Conservation (phyloP, 2,329 filamentous ascomycete genomes). For the Alternaria sp. region DNA sequence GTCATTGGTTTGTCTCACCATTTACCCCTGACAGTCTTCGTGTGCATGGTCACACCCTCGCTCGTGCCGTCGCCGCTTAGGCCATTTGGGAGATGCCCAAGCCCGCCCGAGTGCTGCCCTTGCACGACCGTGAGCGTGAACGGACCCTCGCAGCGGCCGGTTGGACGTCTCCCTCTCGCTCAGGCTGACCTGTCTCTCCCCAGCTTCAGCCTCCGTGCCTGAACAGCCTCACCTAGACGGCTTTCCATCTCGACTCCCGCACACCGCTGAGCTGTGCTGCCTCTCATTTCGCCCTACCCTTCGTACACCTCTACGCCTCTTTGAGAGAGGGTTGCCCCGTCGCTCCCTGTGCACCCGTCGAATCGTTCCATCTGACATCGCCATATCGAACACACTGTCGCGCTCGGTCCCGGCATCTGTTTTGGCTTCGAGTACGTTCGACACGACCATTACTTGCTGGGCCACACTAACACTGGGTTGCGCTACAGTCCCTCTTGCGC, state of each 20-base stretch:
- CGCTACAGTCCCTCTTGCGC: slow-evolving; percentile 19
- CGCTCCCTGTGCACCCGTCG: slow-evolving; percentile 29
- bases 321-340: slow-evolving; percentile 46
- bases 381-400: slow-evolving; percentile 23
- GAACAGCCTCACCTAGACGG: slow-evolving; percentile 41
- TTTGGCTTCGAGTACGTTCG: slow-evolving; percentile 33
- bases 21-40: slow-evolving; percentile 30
- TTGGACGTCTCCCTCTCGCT: slow-evolving; percentile 33
- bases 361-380: slow-evolving; percentile 18
- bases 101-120: slow-evolving; percentile 30
- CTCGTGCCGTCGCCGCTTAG: slow-evolving; percentile 33
- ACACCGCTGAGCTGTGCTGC: slow-evolving; percentile 49
- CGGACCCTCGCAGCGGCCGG: slow-evolving; percentile 31
- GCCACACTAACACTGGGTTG: slow-evolving; percentile 29
- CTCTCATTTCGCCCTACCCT: slow-evolving; percentile 40
- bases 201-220: slow-evolving; percentile 39
- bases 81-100: slow-evolving; percentile 29
- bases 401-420: slow-evolving; percentile 22
- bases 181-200: slow-evolving; percentile 35
- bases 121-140: slow-evolving; percentile 31
- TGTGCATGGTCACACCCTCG: slow-evolving; percentile 25
- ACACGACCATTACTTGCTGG: slow-evolving; percentile 20
- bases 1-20: slow-evolving; percentile 29
- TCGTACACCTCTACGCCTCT: slow-evolving; percentile 36
- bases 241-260: slow-evolving; percentile 22